phyloP scores from a whole-genome alignment of 768 basidiomycete species.

The Tulasnella sp. region DNA sequence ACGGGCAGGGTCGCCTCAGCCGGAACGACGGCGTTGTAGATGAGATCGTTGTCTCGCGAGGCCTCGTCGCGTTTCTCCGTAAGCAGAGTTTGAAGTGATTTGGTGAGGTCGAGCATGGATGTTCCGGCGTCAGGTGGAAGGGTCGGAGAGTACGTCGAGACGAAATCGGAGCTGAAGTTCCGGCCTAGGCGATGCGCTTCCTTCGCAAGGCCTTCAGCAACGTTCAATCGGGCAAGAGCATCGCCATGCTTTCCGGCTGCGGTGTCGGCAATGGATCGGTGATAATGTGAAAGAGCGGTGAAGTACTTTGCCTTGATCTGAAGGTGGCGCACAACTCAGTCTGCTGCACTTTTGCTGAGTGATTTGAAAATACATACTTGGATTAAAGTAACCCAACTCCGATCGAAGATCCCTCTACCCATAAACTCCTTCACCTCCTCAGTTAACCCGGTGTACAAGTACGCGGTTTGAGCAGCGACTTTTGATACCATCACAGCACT shows the following conservation, averaged over 20 bases:
- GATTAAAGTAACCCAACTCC: constrained; percentile 83
- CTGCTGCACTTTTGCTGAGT: background rate
- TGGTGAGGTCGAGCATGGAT: constrained; percentile 70
- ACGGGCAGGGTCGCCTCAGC: constrained; percentile 62
- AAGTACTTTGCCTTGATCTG: constrained; percentile 92
- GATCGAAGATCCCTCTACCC: constrained; percentile 90
- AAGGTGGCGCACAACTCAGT: background rate
- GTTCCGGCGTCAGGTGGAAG: constrained; percentile 78
- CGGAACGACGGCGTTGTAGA: constrained; percentile 87
- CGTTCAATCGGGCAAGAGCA: constrained; percentile 62
- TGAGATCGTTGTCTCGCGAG: constrained; percentile 86
- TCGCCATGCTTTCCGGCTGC: constrained; percentile 75
- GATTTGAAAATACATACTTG: constrained; percentile 38
- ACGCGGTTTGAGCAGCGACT: constrained; percentile 71
- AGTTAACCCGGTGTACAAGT: constrained; percentile 65
- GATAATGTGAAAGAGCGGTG: constrained; percentile 72
- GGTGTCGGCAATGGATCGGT: constrained; percentile 69
- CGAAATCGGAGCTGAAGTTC: constrained; percentile 59
- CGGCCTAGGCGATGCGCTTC: constrained; percentile 64
- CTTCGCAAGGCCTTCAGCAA: constrained; percentile 70
- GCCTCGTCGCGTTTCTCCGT: constrained; percentile 65
- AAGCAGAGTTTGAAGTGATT: constrained; percentile 67
- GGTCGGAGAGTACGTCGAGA: constrained; percentile 61
- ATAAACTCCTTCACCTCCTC: constrained; percentile 96
- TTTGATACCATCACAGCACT: constrained; percentile 58